These are phyloP conservation scores for Leccinum disarticulatum DNA, from an alignment of 768 basidiomycete genomes.

Conservation along the genomic window DNA sequence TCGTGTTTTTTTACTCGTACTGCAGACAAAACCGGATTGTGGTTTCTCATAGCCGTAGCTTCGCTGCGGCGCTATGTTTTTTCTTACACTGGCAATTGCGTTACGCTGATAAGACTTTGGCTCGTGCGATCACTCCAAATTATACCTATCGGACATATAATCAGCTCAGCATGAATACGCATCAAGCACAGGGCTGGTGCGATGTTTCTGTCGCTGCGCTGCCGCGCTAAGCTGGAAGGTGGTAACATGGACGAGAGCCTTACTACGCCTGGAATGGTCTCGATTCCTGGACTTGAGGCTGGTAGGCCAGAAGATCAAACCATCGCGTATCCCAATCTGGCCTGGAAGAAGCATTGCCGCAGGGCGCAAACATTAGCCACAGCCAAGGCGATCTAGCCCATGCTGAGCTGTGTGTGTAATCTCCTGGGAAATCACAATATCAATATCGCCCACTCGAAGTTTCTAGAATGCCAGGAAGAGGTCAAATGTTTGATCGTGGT, in stretches of 20 bases:
- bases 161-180: background rate
- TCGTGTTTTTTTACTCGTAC: constrained; percentile 13
- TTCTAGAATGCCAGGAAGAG: background rate
- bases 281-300: background rate
- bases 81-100: background rate
- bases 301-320: background rate
- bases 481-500: background rate
- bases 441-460: background rate
- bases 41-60: background rate
- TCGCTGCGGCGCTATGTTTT: background rate
- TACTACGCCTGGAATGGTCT: background rate
- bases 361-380: background rate
- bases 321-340: background rate
- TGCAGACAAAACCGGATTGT: constrained; percentile 9
- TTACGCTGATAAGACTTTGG: background rate
- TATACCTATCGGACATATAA: background rate
- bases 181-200: background rate
- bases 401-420: background rate
- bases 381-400: background rate
- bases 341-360: background rate
- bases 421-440: background rate
- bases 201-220: background rate
- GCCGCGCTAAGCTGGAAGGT: background rate
- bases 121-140: background rate
- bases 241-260: background rate